phyloP scores from a whole-genome alignment of 805 yeast genomes.

The Martiniozyma abietophila region DNA sequence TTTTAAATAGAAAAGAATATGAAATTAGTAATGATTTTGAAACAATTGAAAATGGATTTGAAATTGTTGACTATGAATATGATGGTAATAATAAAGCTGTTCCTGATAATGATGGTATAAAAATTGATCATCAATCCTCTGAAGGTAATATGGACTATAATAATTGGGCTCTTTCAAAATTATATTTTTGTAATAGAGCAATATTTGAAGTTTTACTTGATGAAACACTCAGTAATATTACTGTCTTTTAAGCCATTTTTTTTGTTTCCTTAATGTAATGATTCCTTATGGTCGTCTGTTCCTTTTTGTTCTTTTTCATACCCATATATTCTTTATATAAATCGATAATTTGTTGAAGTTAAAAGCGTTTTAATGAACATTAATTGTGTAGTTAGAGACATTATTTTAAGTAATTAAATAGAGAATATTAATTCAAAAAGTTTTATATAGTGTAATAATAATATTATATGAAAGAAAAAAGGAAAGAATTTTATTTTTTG shows the following conservation, averaged over 20 bases:
- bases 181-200: constrained; percentile 19
- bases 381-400: too few relatives aligned
- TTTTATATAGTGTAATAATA: too few relatives aligned
- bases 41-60: constrained; percentile 16
- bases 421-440: too few relatives aligned
- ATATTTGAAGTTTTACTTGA: constrained; percentile 26
- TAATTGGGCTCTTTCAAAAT: constrained; percentile 28
- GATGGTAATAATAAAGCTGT: constrained; percentile 8
- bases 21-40: constrained; percentile 20
- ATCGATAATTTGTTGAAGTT: too few relatives aligned
- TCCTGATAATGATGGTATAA: constrained; percentile 5
- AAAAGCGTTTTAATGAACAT: too few relatives aligned
- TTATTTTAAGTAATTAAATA: too few relatives aligned
- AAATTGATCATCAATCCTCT: background rate
- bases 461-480: too few relatives aligned
- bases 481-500: too few relatives aligned
- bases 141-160: constrained; percentile 17
- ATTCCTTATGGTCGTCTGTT: too few relatives aligned
- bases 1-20: constrained; percentile 27
- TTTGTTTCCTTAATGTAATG: too few relatives aligned
- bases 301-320: background rate
- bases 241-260: constrained; percentile 19
- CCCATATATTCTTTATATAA: too few relatives aligned
- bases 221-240: constrained; percentile 21
- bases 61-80: constrained; percentile 23